Evolutionary conservation across 805 yeast genomes (phyloP).

Genomic region (Cyberlindnera xylosilytica): DNA sequence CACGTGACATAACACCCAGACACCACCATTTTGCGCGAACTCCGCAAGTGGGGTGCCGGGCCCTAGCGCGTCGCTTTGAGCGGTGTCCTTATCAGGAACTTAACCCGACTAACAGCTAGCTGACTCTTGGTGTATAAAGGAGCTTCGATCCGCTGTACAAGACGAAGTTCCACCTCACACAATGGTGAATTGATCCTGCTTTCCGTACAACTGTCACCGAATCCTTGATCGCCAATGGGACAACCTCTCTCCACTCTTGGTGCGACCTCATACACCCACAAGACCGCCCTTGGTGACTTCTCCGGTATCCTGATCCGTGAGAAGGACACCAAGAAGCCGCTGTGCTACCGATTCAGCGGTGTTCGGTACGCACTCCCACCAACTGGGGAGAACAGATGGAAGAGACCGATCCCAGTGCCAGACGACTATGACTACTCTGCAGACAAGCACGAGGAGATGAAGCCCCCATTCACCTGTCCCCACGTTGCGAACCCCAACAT

Average conservation of each 20-base stretch:
- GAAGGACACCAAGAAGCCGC: slow-evolving; percentile 10
- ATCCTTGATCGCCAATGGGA: slow-evolving; percentile 2
- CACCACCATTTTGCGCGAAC: not conserved
- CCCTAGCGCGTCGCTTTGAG: not conserved
- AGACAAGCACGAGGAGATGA: slow-evolving; percentile 29
- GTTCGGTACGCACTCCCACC: slow-evolving; percentile 35
- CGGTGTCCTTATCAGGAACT: slow-evolving; percentile 2
- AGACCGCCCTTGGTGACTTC: slow-evolving; percentile 5
- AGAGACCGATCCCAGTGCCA: slow-evolving; percentile 32
- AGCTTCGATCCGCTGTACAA: too few species aligned
- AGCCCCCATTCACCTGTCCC: slow-evolving; percentile 35
- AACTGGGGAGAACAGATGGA: slow-evolving; percentile 32
- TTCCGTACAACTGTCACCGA: not conserved
- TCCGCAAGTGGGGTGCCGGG: too few species aligned
- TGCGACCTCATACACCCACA: slow-evolving; percentile 3
- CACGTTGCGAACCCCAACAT: slow-evolving; percentile 22
- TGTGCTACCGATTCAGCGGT: slow-evolving; percentile 19
- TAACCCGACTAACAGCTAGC: too few species aligned
- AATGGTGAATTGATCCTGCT: too few species aligned
- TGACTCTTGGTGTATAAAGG: too few species aligned
- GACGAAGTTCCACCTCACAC: too few species aligned
- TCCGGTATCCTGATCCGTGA: slow-evolving; percentile 6
- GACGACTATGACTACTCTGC: slow-evolving; percentile 35
- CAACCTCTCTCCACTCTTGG: slow-evolving; percentile 11
- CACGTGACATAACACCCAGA: too few species aligned